Percentiles rank a stretch among this genome's conserved stretches.
Conservation (phyloP, 768 basidiomycete genomes). For the Glaciozyma antarctica region DNA sequence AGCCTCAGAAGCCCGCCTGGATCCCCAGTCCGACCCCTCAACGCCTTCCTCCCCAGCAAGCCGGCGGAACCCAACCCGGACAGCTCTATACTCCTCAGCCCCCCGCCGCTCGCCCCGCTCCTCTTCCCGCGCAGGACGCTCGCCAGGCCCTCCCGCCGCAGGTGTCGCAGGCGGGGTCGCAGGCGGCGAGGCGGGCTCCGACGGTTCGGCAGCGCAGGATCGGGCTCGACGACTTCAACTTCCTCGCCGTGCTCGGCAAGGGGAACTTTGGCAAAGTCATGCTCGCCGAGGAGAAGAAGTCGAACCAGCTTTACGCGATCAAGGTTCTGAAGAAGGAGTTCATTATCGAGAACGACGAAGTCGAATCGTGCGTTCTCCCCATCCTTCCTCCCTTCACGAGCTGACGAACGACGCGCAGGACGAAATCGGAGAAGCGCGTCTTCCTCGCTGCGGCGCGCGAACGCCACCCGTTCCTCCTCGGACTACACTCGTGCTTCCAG, state of each 20-base stretch:
- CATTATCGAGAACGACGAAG: slow-evolving; percentile 99
- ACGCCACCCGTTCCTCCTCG: slow-evolving; percentile 92
- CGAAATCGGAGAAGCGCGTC: slow-evolving; percentile 97
- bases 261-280: slow-evolving; percentile 99
- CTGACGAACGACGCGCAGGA: slow-evolving; percentile 47
- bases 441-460: slow-evolving; percentile 94
- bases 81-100: not conserved
- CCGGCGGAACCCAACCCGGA: not conserved
- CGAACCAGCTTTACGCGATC: slow-evolving; percentile 85
- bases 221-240: slow-evolving; percentile 96
- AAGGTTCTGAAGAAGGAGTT: slow-evolving; percentile 99
- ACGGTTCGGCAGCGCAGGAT: slow-evolving; percentile 61
- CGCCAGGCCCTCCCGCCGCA: not conserved
- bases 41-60: not conserved
- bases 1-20: not conserved
- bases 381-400: not conserved
- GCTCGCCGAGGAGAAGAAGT: slow-evolving; percentile 96
- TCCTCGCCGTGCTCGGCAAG: slow-evolving; percentile 94
- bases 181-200: slow-evolving; percentile 7
- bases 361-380: slow-evolving; percentile 65
- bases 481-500: slow-evolving; percentile 97
- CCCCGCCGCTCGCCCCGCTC: not conserved
- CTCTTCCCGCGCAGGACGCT: not conserved
- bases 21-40: not conserved
- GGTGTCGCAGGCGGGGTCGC: slow-evolving; percentile 1